Evolutionary conservation across 1,139 yeast species (phyloP).

Genomic region (Yamadazyma triangularis): DNA sequence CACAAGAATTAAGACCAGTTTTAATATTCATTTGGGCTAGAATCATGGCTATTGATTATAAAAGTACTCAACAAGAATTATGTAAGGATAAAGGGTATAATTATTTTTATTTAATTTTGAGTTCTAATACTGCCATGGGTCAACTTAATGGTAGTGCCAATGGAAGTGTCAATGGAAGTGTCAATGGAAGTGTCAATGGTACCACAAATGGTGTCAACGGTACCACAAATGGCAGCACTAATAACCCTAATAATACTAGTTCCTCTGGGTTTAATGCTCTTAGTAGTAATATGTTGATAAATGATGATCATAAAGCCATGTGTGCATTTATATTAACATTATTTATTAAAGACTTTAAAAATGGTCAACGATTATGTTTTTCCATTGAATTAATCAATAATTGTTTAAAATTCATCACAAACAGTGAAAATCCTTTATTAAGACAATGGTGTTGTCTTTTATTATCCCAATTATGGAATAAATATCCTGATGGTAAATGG

Average conservation of each 20-base stretch:
- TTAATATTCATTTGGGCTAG: slow-evolving; percentile 96
- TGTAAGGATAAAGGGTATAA: slow-evolving; percentile 88
- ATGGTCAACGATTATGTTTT: slow-evolving; percentile 78
- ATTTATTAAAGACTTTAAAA: slow-evolving; percentile 73
- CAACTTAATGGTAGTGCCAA: slow-evolving; percentile 7
- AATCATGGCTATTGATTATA: slow-evolving; percentile 91
- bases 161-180: slow-evolving; percentile 25
- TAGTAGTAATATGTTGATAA: slow-evolving; percentile 26
- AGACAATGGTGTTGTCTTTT: slow-evolving; percentile 90
- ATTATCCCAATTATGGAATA: slow-evolving; percentile 72
- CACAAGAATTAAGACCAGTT: slow-evolving; percentile 92
- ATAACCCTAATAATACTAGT: no score
- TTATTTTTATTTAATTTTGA: slow-evolving; percentile 75
- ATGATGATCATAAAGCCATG: slow-evolving; percentile 91
- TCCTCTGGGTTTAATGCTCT: background rate
- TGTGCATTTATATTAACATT: slow-evolving; percentile 85
- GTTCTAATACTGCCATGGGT: slow-evolving; percentile 19
- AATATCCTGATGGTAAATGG: slow-evolving; percentile 73
- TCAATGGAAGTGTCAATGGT: slow-evolving; percentile 17
- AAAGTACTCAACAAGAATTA: slow-evolving; percentile 86
- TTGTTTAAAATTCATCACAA: slow-evolving; percentile 60
- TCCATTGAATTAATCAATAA: slow-evolving; percentile 69
- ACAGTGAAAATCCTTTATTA: slow-evolving; percentile 76
- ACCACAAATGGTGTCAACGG: slow-evolving; percentile 25
- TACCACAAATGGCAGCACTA: no score